phyloP scores from a whole-genome alignment of 305 asterid genomes.

The Solanum hybrid region DNA sequence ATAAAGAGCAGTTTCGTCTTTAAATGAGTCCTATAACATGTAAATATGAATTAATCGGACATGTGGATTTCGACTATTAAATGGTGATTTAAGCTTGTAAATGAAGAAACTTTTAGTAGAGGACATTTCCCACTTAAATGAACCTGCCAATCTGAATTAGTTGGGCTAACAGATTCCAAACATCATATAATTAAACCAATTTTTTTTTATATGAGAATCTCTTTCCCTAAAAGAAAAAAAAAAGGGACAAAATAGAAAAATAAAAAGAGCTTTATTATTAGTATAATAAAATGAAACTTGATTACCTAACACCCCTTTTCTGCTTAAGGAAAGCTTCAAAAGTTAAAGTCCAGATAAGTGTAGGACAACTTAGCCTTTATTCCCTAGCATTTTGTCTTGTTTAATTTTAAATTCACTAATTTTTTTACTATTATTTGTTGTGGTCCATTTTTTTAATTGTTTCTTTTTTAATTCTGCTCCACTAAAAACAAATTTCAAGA shows the following conservation, averaged over 20 bases:
- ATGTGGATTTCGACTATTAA: not conserved
- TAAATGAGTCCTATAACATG: accelerated
- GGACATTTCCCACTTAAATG: not conserved
- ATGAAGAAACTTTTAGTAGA: not conserved
- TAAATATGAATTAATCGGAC: not conserved
- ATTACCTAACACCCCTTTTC: not conserved
- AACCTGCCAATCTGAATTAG: not conserved
- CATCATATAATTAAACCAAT: not conserved
- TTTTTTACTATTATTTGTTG: not conserved
- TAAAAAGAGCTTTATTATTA: not conserved
- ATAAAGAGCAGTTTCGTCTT: not conserved
- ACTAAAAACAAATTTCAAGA: not conserved
- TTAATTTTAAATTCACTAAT: not conserved
- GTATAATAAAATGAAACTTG: not conserved
- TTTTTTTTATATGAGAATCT: too few relatives aligned
- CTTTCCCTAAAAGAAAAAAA: not conserved
- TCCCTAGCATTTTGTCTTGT: conserved; percentile 2
- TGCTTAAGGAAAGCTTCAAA: not conserved
- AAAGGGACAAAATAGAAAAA: not conserved
- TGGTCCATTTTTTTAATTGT: not conserved
- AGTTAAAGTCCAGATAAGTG: not conserved
- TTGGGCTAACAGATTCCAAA: accelerated
- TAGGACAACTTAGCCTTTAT: conserved; percentile 8
- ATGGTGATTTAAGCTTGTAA: not conserved
- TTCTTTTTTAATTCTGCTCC: not conserved